Base-by-base conservation (phyloP, 768 basidiomycete species). In the Suillus tomentosus region DNA sequence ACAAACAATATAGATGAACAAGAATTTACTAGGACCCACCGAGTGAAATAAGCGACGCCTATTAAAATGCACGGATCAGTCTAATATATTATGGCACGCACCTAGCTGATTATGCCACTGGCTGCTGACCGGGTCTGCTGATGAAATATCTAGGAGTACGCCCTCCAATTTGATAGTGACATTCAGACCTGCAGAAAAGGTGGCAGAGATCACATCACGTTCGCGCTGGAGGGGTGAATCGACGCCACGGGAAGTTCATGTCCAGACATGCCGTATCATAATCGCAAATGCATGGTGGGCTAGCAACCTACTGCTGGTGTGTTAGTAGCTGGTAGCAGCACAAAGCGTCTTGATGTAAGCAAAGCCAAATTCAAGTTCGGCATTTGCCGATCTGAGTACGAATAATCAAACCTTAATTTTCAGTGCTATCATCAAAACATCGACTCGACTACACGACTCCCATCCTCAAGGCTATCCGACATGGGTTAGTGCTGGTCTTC, bases 391-490 rank as follows among this genome's bases (percentile, higher is more conserved):
- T 50, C 78, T 66, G 79, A 73, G 77, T 56, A 66, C 67, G 0
- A 75, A 71, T 13, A 0, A 62, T 54, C 66, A 74, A 80, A 80
- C 80, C 71, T 78, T 81, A 67, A 75, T 73, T 77, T 64, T 64
- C 65, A 64, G 69, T 70, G 69, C 74, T 79, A 85, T 87, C 86
- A 87, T 85, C 86, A 81, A 76, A 80, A 76, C 79, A 68, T 77
- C 70, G 71, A 71, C 73, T 73, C 75, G 72, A 78, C 78, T 79
- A 75, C 79, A 80, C 73, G 72, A 79, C 67, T 62, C 74, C 76
- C 79, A 83, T 82, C 85, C 82, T 88, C 87, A 89, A 90, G 85
- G 85, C 86, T 80, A 73, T 79, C 81, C 82, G 81, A 80, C 80
- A 92, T 91, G 90, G 90, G 90, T 91, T 63, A 81, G 88, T 84